Conservation (phyloP, 495 filamentous ascomycete genomes). For the Penicillium roqueforti region DNA sequence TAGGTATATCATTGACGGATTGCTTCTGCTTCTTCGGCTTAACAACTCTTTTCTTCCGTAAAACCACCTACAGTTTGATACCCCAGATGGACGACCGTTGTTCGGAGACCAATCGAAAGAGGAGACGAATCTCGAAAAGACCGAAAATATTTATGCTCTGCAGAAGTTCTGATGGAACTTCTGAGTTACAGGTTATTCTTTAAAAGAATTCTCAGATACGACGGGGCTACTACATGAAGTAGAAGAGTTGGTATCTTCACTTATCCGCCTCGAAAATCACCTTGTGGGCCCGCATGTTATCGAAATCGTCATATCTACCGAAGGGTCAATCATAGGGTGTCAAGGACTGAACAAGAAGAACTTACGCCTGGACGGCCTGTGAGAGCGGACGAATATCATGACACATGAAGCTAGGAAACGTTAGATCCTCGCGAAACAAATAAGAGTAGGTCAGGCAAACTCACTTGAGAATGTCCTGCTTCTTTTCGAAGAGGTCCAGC, state of each 20-base stretch:
- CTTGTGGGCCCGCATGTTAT: conserved; percentile 35
- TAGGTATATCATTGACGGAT: no score
- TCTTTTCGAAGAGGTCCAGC: conserved; percentile 60
- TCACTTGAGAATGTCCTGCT: conserved; percentile 32
- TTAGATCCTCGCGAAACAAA: conserved; percentile 12
- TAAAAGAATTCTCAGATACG: no score
- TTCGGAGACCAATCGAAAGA: no score
- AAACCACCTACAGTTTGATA: no score
- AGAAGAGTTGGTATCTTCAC: conserved; percentile 3
- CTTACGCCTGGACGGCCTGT: conserved; percentile 34
- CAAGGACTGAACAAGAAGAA: neutral
- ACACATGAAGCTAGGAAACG: conserved; percentile 31
- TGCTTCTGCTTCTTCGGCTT: no score
- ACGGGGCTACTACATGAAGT: no score
- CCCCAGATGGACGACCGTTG: no score
- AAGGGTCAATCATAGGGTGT: neutral
- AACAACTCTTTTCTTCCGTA: no score
- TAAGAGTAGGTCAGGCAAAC: neutral
- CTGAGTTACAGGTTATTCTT: no score
- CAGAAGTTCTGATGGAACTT: no score
- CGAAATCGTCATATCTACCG: conserved; percentile 33
- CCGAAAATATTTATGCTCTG: no score
- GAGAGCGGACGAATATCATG: conserved; percentile 36
- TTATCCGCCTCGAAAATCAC: conserved; percentile 37
- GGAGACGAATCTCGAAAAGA: no score